Conservation (phyloP, 1,139 yeast species). For the Suhomyces bolitotheri region DNA sequence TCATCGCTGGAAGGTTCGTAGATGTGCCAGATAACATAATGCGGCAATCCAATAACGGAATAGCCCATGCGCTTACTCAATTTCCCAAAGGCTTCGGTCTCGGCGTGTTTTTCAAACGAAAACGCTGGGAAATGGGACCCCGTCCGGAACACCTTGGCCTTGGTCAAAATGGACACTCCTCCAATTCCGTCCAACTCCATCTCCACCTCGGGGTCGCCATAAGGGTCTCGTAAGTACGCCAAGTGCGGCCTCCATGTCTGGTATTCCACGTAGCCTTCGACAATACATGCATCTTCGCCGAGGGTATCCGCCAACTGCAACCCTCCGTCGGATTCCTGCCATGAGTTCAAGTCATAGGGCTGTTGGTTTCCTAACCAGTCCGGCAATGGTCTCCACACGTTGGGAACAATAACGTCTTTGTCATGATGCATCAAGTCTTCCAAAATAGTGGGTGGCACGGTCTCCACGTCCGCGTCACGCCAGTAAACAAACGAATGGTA, state of each 20-base stretch:
- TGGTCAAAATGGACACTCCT: slow-evolving; percentile 81
- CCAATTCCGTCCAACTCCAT: slow-evolving; percentile 92
- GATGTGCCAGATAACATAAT: slow-evolving; percentile 90
- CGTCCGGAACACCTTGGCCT: slow-evolving; percentile 74
- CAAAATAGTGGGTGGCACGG: slow-evolving; percentile 50
- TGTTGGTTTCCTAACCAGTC: slow-evolving; percentile 89
- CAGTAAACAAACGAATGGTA: slow-evolving; percentile 56
- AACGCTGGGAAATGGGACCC: slow-evolving; percentile 92
- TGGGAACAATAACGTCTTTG: slow-evolving; percentile 66
- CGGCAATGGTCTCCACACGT: slow-evolving; percentile 90
- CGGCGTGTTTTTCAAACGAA: slow-evolving; percentile 88
- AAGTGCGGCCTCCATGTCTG: slow-evolving; percentile 93
- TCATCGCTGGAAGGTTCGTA: slow-evolving; percentile 88
- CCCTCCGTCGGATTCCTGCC: slow-evolving; percentile 89
- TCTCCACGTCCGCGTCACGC: slow-evolving; percentile 58
- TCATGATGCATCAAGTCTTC: slow-evolving; percentile 58
- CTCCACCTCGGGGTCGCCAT: slow-evolving; percentile 82
- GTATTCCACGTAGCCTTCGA: slow-evolving; percentile 88
- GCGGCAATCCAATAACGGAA: slow-evolving; percentile 81
- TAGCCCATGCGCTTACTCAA: slow-evolving; percentile 79
- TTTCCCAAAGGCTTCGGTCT: slow-evolving; percentile 91
- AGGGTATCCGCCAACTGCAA: slow-evolving; percentile 72
- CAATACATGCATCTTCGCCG: slow-evolving; percentile 86
- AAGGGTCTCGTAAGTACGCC: slow-evolving; percentile 82
- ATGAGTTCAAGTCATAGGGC: slow-evolving; percentile 86